Base-by-base conservation (phyloP, 176 grass and related monocot genomes). In the Carex kokanica region DNA sequence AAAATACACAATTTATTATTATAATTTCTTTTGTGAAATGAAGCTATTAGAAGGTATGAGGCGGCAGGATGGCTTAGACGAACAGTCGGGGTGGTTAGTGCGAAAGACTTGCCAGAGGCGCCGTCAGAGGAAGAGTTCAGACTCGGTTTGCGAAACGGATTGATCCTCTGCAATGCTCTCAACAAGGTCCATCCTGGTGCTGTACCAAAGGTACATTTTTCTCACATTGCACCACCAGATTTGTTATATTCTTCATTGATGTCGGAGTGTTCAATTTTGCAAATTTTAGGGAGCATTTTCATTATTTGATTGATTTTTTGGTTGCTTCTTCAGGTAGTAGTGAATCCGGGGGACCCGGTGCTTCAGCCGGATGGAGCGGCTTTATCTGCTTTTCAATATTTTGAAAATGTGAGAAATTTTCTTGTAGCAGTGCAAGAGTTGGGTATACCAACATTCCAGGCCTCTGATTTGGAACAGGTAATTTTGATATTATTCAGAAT, bases 351-450 rank as follows among this genome's bases (percentile, higher is more conserved):
- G n/a, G 96, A 99, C 65, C 86, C 96, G 40, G 81, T 95, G 67
- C 88, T 93, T 78, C 94, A 93, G 80, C 82, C 89, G 20, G 96
- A 99, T 88, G 96, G 93, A 56, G 91, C 96, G n/a, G 96, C 96
- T 24, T 80, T 99, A 78, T 99, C 88, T n/a, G 96, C 93, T 45
- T 95, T 88, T 90, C 96, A 99, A 83, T 99, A 99, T 87, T 99
- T 99, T 86, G 96, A 99, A 91, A 99, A 99, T 80, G 93, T 99
- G 75, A 94, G 96, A 80, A 99, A 99, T 79, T 99, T 99, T 85
- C 96, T 99, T 56, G 91, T 91, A 45, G 88, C 93, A 61, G 89
- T 89, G 83, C 93, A 93, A 89, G 93, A 95, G 51, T 88, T 99
- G 75, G 93, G 89, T 38, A 72, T 99, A 56, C 96, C 96, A 18